Evolutionary conservation across 164 flowering plant species (phyloP).

Genomic region (Hamamelis virginiana): DNA sequence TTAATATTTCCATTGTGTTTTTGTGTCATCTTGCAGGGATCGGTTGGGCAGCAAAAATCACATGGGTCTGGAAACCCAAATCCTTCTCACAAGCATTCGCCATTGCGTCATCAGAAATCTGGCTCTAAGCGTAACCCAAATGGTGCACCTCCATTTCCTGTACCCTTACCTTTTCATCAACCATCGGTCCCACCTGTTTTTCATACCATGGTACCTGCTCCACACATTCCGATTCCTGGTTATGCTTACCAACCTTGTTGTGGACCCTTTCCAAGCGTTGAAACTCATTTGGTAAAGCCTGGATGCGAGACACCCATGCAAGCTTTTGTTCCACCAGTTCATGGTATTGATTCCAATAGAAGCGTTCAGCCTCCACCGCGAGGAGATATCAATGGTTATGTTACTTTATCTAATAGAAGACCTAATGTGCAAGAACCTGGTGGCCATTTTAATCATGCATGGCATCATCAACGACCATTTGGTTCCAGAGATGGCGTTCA

Average conservation of each 20-base stretch:
- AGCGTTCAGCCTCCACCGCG: conserved; percentile 47
- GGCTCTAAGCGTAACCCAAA: conserved; percentile 59
- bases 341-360: conserved; percentile 41
- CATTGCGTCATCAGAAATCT: conserved; percentile 51
- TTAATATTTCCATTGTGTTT: background rate
- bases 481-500: conserved; percentile 44
- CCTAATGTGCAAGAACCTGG: conserved; percentile 52
- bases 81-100: conserved; percentile 42
- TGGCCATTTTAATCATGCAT: conserved; percentile 44
- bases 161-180: conserved; percentile 52
- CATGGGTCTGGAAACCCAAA: conserved; percentile 42
- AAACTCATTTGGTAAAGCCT: conserved; percentile 40
- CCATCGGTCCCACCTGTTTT: conserved; percentile 48
- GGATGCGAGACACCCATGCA: conserved; percentile 48
- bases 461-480: conserved; percentile 60
- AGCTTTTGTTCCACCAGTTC: conserved; percentile 49
- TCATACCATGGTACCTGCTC: conserved; percentile 51
- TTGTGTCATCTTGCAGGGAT: conserved; percentile 38
- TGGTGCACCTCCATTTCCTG: conserved; percentile 55
- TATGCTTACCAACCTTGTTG: conserved; percentile 57
- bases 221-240: conserved; percentile 55
- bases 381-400: conserved; percentile 51
- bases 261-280: conserved; percentile 47
- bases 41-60: conserved; percentile 46
- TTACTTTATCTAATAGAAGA: conserved; percentile 47